Base-by-base conservation (phyloP, 176 grass and related monocot species). In the Ananas comosus region DNA sequence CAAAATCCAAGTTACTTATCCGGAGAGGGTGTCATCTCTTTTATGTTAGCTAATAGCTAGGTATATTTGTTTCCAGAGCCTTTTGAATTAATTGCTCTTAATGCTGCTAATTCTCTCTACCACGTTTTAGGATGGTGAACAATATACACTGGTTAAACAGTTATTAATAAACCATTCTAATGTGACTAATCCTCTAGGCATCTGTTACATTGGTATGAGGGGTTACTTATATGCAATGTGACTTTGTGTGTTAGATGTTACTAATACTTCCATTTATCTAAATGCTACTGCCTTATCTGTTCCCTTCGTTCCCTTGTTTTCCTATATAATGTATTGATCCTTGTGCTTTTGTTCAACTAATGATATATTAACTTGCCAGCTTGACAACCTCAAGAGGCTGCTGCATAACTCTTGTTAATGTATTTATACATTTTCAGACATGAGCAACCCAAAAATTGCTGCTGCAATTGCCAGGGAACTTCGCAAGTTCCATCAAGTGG, bases 401-500 rank as follows among this genome's bases (percentile, higher is more conserved):
- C 28, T 74, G 19, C 5, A 24, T 64, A 48, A 77, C 53, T 54
- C 57, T 64, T 17, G 10, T 68, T 86, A 59, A 76, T 82, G 48
- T 78, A 58, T 70, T 25, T 68, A 77, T 77, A 23, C 42, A 7
- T 79, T 78, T 85, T 53, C 73, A 99, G 94, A 99, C 69, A 99
- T 93, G 84, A 80, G 27, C 71, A 81, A 93, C 53, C 82, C 84
- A 78, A 79, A 68, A 99, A 93, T 99, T 86, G 94, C 94, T 5
- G 66, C 79, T 69, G 67, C 85, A 70, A 99, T 99, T 78, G 94
- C 94, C 16, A 93, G 78, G 64, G 74, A 99, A 70, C 84, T 99
- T 67, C 53, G 18, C 11, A 84, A 64, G 70, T 99, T 97, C 75
- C 94, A 99, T 88, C 84, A 86, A 80, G 50, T 99, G 59, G 69